These are phyloP conservation scores for Ceratobasidium sp. DNA, from an alignment of 1,284 basidiomycete genomes.

Conservation along the genomic window DNA sequence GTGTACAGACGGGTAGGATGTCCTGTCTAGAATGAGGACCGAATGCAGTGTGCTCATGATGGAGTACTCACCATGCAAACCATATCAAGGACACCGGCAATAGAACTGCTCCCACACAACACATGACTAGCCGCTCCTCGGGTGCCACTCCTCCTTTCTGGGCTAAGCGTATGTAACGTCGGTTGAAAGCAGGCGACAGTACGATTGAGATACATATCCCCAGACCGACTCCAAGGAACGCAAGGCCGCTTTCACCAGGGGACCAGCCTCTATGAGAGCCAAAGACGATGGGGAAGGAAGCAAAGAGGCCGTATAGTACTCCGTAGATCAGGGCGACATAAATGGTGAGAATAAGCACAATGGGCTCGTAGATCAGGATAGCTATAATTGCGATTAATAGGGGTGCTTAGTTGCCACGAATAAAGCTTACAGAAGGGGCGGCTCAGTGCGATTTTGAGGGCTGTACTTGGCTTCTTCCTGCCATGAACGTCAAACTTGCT, in stretches of 20 bases:
- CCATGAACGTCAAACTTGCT: slow-evolving; percentile 61
- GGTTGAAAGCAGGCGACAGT: slow-evolving; percentile 61
- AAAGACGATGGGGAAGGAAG: slow-evolving; percentile 69
- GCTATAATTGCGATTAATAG: slow-evolving; percentile 48
- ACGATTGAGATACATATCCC: slow-evolving; percentile 64
- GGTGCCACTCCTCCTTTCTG: slow-evolving; percentile 62
- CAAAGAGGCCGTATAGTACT: slow-evolving; percentile 64
- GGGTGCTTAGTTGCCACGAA: too few species aligned
- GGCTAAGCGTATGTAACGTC: slow-evolving; percentile 61
- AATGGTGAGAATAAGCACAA: slow-evolving; percentile 68
- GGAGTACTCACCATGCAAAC: slow-evolving; percentile 57
- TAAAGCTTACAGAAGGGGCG: slow-evolving; percentile 16
- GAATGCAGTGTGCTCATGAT: too few species aligned
- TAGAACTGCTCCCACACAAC: slow-evolving; percentile 62
- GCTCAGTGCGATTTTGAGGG: slow-evolving; percentile 48
- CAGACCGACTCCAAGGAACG: slow-evolving; percentile 69
- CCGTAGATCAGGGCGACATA: slow-evolving; percentile 74
- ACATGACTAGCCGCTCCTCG: slow-evolving; percentile 68
- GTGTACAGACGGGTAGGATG: slow-evolving; percentile 50
- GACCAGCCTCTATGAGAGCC: slow-evolving; percentile 65
- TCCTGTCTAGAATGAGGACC: not conserved
- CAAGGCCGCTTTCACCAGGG: slow-evolving; percentile 65
- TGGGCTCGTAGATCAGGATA: slow-evolving; percentile 70
- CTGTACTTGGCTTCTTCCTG: slow-evolving; percentile 55
- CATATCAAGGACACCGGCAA: slow-evolving; percentile 69